A percentile compares a stretch with the other conserved stretches of the same genome.
Evolutionary conservation across 306 rosid species (phyloP).

Genomic region (Crataegus laevigata): DNA sequence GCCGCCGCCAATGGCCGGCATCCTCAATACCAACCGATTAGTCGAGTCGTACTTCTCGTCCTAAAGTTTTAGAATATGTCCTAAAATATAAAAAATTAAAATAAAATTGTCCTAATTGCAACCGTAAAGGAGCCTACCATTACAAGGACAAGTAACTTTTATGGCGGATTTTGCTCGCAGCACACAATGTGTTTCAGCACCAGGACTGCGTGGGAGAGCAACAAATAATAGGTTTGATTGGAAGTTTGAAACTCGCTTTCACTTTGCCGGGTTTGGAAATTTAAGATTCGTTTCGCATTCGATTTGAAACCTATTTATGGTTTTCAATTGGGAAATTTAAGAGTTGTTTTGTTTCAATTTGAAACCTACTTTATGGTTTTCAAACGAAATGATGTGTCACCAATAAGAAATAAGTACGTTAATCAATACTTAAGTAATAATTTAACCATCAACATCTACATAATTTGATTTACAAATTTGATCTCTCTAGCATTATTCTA

Average conservation of each 20-base stretch:
- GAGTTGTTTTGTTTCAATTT: too few relatives aligned
- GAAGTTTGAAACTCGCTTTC: not conserved
- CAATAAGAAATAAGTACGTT: too few relatives aligned
- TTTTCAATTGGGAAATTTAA: too few relatives aligned
- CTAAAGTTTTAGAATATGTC: not conserved
- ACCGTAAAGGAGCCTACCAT: not conserved
- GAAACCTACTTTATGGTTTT: too few relatives aligned
- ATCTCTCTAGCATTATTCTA: too few relatives aligned
- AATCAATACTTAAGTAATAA: too few relatives aligned
- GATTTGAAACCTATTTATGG: too few relatives aligned
- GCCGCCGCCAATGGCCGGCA: not conserved
- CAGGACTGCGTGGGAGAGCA: not conserved
- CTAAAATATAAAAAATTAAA: not conserved
- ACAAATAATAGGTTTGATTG: too few relatives aligned
- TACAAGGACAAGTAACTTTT: not conserved
- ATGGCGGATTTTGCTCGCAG: not conserved
- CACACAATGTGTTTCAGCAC: not conserved
- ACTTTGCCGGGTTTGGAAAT: not conserved
- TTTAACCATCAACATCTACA: too few relatives aligned
- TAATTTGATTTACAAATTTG: too few relatives aligned
- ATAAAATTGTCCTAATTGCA: not conserved
- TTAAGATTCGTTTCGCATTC: too few relatives aligned
- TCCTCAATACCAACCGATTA: not conserved
- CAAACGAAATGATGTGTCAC: too few relatives aligned
- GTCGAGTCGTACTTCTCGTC: not conserved